Base-by-base conservation (phyloP, 225 moss, liverwort and hornwort genomes). In the Sphagnum tenellum region DNA sequence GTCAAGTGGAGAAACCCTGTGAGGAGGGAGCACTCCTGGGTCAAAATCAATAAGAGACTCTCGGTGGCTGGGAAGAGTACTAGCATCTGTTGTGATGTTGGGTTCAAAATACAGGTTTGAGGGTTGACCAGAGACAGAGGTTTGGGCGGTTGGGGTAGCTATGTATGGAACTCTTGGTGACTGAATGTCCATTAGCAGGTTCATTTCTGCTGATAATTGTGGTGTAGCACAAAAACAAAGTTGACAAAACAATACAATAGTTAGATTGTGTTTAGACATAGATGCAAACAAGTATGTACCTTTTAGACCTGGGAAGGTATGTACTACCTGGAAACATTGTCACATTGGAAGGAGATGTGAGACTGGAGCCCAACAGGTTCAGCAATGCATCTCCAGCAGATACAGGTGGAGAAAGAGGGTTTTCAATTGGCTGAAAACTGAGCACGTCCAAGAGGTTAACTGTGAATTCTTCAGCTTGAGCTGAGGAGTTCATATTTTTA, bases 101-200 rank as follows among this genome's bases (percentile, higher is more conserved):
- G 2, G 9, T 57, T 4, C n/a, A 14, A 29, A 29, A 29, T 29
- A 29, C 29, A 29, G 29, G 29, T 29, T 29, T 57, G 57, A 9
- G 12, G 11, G 61, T 67, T 29, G 56, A 55, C 55, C 55, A 60
- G 66, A 46, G 45, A 14, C 10, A 60, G 72, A 59, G 4, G 50
- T 65, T 64, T 62, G 45, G 49, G 83, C 46, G 57, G 70, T 12
- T 51, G 70, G 66, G 47, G 71, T 57, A 54, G 82, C 71, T 50
- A 74, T 68, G 49, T 50, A 52, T 68, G 83, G 63, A 66, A 85
- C 72, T 67, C 77, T 85, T 11, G 71, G 73, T 64, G 83, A 82
- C 72, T 92, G 71, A 47, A 92, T 87, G 61, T 96, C 87, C 66
- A 90, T 78, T 61, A 95, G 78, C 60, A 78, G 55, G 55, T 70